Evolutionary conservation across 768 basidiomycete genomes (phyloP).

Genomic region (Podaxis sp.): DNA sequence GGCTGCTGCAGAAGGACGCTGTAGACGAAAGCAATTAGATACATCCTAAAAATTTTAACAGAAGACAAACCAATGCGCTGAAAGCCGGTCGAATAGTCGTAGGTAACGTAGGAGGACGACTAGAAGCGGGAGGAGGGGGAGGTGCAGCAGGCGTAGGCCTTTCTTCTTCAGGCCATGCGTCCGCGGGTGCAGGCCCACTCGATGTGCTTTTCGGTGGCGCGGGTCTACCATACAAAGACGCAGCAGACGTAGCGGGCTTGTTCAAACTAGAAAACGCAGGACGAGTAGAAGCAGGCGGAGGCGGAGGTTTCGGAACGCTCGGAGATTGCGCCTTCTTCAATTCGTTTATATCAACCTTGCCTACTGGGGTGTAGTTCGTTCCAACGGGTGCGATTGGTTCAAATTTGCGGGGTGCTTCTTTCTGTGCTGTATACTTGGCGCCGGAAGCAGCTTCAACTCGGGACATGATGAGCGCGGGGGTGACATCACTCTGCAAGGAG

Average conservation of each 20-base stretch:
- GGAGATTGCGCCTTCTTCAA: constrained; percentile 49
- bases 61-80: constrained; percentile 31
- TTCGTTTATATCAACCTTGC: constrained; percentile 67
- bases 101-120: constrained; percentile 49
- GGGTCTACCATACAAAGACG: constrained; percentile 41
- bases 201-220: constrained; percentile 19
- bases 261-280: constrained; percentile 44
- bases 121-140: constrained; percentile 43
- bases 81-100: constrained; percentile 31
- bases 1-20: constrained; percentile 19
- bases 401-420: constrained; percentile 67
- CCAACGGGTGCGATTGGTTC: constrained; percentile 85
- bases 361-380: constrained; percentile 73
- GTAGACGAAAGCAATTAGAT: constrained; percentile 5
- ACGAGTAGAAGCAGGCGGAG: constrained; percentile 43
- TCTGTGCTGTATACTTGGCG: constrained; percentile 85
- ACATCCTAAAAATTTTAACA: background rate
- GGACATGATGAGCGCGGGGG: constrained; percentile 77
- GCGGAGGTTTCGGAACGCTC: constrained; percentile 35
- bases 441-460: constrained; percentile 88
- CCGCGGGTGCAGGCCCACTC: constrained; percentile 45
- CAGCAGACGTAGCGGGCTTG: constrained; percentile 40
- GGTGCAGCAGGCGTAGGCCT: constrained; percentile 36
- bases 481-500: constrained; percentile 66
- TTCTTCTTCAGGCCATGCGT: constrained; percentile 60